phyloP scores from a whole-genome alignment of 495 filamentous ascomycete genomes.

The Rhizodiscina lignyota region DNA sequence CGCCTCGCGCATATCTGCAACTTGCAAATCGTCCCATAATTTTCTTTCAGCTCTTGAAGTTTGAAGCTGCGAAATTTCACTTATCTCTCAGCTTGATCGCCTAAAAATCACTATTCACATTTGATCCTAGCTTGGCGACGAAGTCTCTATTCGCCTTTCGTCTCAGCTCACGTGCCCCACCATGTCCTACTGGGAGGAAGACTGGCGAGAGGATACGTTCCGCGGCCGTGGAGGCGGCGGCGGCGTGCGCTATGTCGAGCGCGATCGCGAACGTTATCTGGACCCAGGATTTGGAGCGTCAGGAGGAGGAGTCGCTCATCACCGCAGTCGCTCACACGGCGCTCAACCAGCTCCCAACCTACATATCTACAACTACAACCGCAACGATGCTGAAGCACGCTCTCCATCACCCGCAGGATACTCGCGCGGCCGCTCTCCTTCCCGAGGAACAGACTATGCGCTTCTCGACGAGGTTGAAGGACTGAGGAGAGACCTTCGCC shows the following conservation, averaged over 20 bases:
- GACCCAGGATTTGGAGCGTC: too few species aligned
- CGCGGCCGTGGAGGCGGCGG: not conserved
- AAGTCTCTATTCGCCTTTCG: not conserved
- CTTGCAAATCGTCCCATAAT: too few species aligned
- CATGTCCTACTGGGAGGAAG: not conserved
- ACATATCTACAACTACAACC: constrained; percentile 18
- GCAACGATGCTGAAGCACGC: constrained; percentile 7
- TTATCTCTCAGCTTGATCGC: too few species aligned
- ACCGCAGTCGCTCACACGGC: constrained; percentile 21
- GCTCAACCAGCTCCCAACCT: constrained; percentile 17
- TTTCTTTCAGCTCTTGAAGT: too few species aligned
- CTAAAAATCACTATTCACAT: too few species aligned
- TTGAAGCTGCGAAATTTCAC: too few species aligned
- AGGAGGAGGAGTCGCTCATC: too few species aligned
- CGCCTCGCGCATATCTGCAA: too few species aligned
- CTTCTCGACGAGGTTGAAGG: not conserved
- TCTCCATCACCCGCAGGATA: not conserved
- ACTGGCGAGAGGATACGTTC: not conserved
- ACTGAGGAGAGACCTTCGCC: too few species aligned
- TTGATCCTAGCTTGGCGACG: too few species aligned
- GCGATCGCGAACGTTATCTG: not conserved
- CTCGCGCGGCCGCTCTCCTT: not conserved
- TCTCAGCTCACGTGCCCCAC: too few species aligned
- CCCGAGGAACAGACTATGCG: not conserved
- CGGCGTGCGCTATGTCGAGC: not conserved